These are phyloP conservation scores for Tricholoma hemisulphureum DNA, from an alignment of 768 basidiomycete species.

Conservation along the genomic window DNA sequence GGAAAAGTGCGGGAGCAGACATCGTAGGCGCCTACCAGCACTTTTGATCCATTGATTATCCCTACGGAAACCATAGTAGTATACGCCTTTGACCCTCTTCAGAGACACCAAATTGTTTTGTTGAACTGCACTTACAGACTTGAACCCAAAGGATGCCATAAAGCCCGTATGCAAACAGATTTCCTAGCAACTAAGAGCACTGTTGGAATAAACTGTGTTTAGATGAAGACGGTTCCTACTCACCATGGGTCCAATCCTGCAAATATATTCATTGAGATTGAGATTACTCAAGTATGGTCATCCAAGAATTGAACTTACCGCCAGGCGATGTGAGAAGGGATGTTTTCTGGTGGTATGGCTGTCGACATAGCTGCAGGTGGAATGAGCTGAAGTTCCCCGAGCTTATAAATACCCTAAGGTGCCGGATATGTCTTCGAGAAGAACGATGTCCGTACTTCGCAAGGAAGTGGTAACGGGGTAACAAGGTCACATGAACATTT, in stretches of 20 bases:
- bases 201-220: neutral
- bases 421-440: too few relatives aligned
- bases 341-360: neutral
- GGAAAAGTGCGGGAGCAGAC: neutral
- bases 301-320: constrained; percentile 1
- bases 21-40: neutral
- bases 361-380: neutral
- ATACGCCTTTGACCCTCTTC: neutral
- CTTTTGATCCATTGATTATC: constrained; percentile 9
- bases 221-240: neutral
- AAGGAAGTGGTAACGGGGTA: too few relatives aligned
- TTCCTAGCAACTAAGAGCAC: constrained; percentile 8
- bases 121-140: constrained; percentile 1
- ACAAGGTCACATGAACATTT: too few relatives aligned
- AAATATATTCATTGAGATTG: neutral
- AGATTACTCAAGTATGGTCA: neutral
- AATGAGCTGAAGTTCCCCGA: neutral
- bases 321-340: constrained; percentile 7
- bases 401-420: neutral
- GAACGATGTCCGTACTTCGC: too few relatives aligned
- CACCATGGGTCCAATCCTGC: constrained; percentile 9
- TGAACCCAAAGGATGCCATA: constrained; percentile 10
- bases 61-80: constrained; percentile 1
- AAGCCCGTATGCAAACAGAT: constrained; percentile 9
- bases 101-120: neutral